A percentile compares a stretch with the other conserved stretches of the same genome.
phyloP scores from a whole-genome alignment of 768 basidiomycete genomes.

The Phylloporus sp. region DNA sequence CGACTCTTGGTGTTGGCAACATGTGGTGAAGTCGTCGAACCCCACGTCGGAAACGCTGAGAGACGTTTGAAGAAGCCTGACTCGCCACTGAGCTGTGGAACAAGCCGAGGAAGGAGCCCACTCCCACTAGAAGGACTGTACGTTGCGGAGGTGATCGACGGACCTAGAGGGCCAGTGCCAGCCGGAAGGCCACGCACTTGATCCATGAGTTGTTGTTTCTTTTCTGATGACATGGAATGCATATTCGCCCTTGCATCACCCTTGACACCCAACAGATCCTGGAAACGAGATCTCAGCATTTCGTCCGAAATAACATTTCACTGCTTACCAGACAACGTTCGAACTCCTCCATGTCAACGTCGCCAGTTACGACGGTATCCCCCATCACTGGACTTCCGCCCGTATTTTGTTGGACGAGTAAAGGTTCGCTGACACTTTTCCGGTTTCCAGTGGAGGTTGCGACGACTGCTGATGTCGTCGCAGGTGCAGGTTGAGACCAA shows the following conservation, averaged over 20 bases:
- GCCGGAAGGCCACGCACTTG: conserved; percentile 42
- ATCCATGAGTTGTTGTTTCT: conserved; percentile 64
- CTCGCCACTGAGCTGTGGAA: conserved; percentile 75
- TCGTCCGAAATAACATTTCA: neutral
- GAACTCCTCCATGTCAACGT: conserved; percentile 47
- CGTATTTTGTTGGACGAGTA: conserved; percentile 47
- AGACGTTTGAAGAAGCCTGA: conserved; percentile 62
- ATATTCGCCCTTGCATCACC: conserved; percentile 64
- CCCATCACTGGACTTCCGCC: conserved; percentile 28
- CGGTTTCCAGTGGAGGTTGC: conserved; percentile 37
- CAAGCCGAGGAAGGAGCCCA: conserved; percentile 58
- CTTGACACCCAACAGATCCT: conserved; percentile 75
- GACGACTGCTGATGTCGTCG: conserved; percentile 30
- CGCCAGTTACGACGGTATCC: conserved; percentile 29
- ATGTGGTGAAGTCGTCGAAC: conserved; percentile 35
- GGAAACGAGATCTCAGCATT: conserved; percentile 6
- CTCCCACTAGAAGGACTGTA: conserved; percentile 58
- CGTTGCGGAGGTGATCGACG: conserved; percentile 42
- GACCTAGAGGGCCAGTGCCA: conserved; percentile 26
- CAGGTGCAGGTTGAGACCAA: conserved; percentile 52
- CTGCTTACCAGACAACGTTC: conserved; percentile 65
- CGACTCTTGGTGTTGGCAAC: conserved; percentile 28
- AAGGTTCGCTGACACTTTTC: conserved; percentile 73
- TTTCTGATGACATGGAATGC: conserved; percentile 54
- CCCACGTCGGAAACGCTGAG: conserved; percentile 60